These are phyloP conservation scores for Castanospermum australe DNA, from an alignment of 306 rosid species.

Conservation along the genomic window DNA sequence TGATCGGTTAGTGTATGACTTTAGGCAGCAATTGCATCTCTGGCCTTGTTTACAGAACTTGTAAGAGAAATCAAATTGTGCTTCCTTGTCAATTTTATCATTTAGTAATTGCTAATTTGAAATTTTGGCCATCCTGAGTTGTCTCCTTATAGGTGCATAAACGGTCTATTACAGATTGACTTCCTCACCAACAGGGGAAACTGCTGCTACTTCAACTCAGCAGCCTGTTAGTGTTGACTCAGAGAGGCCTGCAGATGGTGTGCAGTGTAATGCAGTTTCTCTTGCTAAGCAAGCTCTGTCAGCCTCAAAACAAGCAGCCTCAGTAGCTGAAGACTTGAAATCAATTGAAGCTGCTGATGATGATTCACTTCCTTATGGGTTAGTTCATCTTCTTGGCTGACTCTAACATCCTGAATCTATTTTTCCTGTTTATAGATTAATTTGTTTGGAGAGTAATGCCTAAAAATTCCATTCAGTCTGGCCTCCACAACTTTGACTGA, in stretches of 20 bases:
- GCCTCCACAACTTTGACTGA: conserved; percentile 37
- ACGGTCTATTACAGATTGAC: conserved; percentile 53
- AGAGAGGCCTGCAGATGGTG: conserved; percentile 30
- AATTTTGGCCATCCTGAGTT: background rate
- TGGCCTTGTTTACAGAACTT: conserved; percentile 60
- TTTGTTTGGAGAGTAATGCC: conserved; percentile 35
- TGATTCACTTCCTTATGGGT: conserved; percentile 57
- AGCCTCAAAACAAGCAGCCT: conserved; percentile 69
- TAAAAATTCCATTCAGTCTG: conserved; percentile 35
- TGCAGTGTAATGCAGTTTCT: conserved; percentile 46
- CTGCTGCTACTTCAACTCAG: conserved; percentile 30
- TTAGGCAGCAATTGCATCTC: conserved; percentile 56
- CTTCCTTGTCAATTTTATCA: conserved; percentile 7
- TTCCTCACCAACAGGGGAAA: conserved; percentile 42
- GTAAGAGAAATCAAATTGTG: conserved; percentile 54
- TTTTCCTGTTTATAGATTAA: conserved; percentile 26
- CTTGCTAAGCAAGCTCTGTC: conserved; percentile 68
- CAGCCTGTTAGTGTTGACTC: conserved; percentile 28
- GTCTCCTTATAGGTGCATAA: conserved; percentile 25
- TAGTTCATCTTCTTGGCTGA: conserved; percentile 33
- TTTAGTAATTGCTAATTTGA: conserved; percentile 3
- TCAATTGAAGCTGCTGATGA: conserved; percentile 45
- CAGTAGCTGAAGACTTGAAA: conserved; percentile 50
- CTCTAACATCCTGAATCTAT: conserved; percentile 26
- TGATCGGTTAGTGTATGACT: conserved; percentile 54